Conservation (phyloP, 768 basidiomycete genomes). For the Phylloporus arenicola region DNA sequence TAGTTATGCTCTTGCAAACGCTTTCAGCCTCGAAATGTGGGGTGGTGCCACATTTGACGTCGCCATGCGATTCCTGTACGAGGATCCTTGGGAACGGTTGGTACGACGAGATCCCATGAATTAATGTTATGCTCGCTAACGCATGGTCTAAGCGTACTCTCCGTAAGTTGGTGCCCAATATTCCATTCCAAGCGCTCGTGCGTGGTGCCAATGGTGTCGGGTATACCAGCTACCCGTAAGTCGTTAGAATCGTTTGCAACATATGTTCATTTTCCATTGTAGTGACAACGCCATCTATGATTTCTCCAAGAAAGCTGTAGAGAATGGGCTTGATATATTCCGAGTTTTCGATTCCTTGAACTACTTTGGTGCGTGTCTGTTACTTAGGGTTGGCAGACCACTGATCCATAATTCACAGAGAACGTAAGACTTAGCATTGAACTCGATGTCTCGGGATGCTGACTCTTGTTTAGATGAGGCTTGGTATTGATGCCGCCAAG, state of each 20-base stretch:
- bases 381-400: neutral
- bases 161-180: constrained; percentile 94
- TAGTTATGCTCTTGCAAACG: constrained; percentile 88
- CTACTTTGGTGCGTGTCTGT: constrained; percentile 73
- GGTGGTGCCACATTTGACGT: constrained; percentile 99
- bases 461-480: constrained; percentile 64
- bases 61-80: constrained; percentile 98
- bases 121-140: constrained; percentile 9
- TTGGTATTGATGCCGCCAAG: constrained; percentile 99
- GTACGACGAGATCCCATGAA: constrained; percentile 37
- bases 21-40: constrained; percentile 98
- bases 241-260: constrained; percentile 4
- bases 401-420: constrained; percentile 39
- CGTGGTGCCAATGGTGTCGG: constrained; percentile 99
- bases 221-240: constrained; percentile 96
- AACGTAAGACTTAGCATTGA: constrained; percentile 46
- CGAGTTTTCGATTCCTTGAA: constrained; percentile 98
- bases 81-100: constrained; percentile 98
- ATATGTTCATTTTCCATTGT: constrained; percentile 8
- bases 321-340: constrained; percentile 99
- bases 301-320: constrained; percentile 99
- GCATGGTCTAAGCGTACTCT: constrained; percentile 61
- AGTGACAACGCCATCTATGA: constrained; percentile 99
- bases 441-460: constrained; percentile 4
- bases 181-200: constrained; percentile 96